Percentiles rank a stretch among this genome's conserved stretches.
These are phyloP conservation scores for Serendipita vermifera DNA, from an alignment of 768 basidiomycete genomes.

Conservation along the genomic window DNA sequence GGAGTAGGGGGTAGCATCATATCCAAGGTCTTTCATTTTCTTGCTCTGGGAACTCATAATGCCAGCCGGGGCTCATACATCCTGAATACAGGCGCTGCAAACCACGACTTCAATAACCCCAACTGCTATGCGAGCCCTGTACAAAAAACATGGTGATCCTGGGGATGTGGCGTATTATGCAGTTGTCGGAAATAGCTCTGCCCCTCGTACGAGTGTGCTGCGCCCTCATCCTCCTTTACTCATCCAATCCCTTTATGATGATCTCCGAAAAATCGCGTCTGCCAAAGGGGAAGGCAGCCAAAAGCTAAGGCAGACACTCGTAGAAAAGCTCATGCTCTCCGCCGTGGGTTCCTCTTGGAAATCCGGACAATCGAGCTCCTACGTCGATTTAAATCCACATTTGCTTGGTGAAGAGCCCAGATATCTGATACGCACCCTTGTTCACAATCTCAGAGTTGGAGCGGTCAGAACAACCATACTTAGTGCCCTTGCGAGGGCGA, in stretches of 20 bases:
- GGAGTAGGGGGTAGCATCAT: slow-evolving; percentile 57
- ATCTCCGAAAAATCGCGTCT: slow-evolving; percentile 50
- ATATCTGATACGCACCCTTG: slow-evolving; percentile 63
- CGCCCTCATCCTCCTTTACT: slow-evolving; percentile 56
- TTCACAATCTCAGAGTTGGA: slow-evolving; percentile 70
- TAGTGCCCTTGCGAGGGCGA: slow-evolving; percentile 64
- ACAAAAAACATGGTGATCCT: slow-evolving; percentile 64
- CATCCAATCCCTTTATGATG: slow-evolving; percentile 51
- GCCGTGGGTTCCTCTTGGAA: slow-evolving; percentile 35
- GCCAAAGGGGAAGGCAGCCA: slow-evolving; percentile 65
- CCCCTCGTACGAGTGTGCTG: slow-evolving; percentile 48
- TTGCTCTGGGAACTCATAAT: slow-evolving; percentile 52
- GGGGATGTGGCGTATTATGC: slow-evolving; percentile 84
- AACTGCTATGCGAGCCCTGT: slow-evolving; percentile 46
- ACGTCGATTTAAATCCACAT: not conserved
- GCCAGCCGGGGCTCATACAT: not conserved
- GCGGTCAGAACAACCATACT: slow-evolving; percentile 76
- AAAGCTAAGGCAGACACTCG: slow-evolving; percentile 61
- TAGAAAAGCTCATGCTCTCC: slow-evolving; percentile 70
- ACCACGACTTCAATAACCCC: slow-evolving; percentile 23
- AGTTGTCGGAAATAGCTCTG: not conserved
- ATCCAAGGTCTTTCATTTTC: slow-evolving; percentile 57
- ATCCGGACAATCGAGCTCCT: not conserved
- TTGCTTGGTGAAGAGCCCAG: slow-evolving; percentile 59
- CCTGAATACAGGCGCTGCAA: slow-evolving; percentile 8